Conservation (phyloP, 1,139 yeast species). For the Suhomyces terraborum region DNA sequence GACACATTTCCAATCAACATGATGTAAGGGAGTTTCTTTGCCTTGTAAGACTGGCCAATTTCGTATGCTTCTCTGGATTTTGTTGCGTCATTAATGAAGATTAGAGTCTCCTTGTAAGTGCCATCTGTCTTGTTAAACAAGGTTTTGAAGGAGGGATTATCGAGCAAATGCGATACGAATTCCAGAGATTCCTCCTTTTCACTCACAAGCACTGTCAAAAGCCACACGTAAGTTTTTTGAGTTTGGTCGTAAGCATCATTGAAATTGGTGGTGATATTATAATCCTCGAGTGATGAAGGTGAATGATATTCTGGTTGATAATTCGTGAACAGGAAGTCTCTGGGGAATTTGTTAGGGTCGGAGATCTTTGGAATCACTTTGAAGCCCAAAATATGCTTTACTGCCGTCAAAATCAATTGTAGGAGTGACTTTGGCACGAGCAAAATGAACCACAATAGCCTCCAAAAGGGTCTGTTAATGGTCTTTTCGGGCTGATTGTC, state of each 20-base stretch:
- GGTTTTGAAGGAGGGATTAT: slow-evolving; percentile 29
- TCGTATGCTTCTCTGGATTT: slow-evolving; percentile 53
- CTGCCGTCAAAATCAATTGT: slow-evolving; percentile 36
- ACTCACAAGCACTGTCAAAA: slow-evolving; percentile 45
- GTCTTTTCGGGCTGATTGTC: too few species aligned
- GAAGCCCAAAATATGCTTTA: slow-evolving; percentile 33
- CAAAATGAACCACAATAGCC: slow-evolving; percentile 44
- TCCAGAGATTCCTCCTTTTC: slow-evolving; percentile 29
- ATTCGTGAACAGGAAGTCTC: slow-evolving; percentile 19
- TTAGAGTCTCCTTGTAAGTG: slow-evolving; percentile 37
- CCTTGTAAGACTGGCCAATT: slow-evolving; percentile 48
- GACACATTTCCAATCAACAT: slow-evolving; percentile 53
- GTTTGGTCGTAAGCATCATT: slow-evolving; percentile 47
- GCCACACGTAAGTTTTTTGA: slow-evolving; percentile 47
- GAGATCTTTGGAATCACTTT: slow-evolving; percentile 11
- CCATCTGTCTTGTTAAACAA: slow-evolving; percentile 40
- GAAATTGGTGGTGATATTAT: slow-evolving; percentile 28
- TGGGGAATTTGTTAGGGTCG: slow-evolving; percentile 16
- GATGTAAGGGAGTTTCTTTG: slow-evolving; percentile 45
- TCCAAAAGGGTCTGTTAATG: slow-evolving; percentile 9
- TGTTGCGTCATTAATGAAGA: slow-evolving; percentile 43
- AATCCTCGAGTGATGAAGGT: slow-evolving; percentile 5
- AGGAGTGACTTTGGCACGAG: slow-evolving; percentile 49
- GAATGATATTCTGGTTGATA: slow-evolving; percentile 14
- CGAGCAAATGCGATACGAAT: slow-evolving; percentile 34